phyloP scores from a whole-genome alignment of 495 filamentous ascomycete genomes.

The Viridothelium virens region DNA sequence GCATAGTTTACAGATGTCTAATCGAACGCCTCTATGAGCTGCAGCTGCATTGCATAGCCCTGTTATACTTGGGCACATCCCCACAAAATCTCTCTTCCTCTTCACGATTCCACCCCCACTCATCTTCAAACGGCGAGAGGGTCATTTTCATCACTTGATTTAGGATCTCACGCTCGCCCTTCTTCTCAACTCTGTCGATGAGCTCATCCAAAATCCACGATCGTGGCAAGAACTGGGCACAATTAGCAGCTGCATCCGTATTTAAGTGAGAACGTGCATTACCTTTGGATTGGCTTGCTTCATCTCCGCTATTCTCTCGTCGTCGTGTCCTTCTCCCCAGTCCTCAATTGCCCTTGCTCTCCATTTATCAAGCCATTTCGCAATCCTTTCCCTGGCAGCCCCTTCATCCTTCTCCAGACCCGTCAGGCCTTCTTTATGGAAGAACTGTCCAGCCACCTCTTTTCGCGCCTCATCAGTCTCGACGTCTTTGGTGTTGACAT shows the following conservation, averaged over 20 bases:
- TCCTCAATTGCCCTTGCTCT: constrained; percentile 58
- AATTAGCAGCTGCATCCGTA: background rate
- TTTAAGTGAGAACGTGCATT: constrained; percentile 14
- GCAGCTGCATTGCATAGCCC: constrained; percentile 89
- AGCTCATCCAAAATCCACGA: constrained; percentile 91
- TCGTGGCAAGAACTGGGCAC: constrained; percentile 61
- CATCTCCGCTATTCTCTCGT: constrained; percentile 62
- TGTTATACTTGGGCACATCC: constrained; percentile 69
- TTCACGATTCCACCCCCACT: constrained; percentile 59
- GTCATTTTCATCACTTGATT: constrained; percentile 68
- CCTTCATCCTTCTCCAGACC: constrained; percentile 49
- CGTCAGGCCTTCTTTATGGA: constrained; percentile 57
- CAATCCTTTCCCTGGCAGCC: constrained; percentile 55
- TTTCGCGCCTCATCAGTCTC: constrained; percentile 52
- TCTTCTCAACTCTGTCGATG: constrained; percentile 77
- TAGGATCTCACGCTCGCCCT: constrained; percentile 72
- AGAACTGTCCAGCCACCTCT: constrained; percentile 57
- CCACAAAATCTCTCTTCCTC: constrained; percentile 80
- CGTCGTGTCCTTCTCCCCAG: constrained; percentile 53
- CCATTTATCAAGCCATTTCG: constrained; percentile 71
- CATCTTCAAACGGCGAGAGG: constrained; percentile 72
- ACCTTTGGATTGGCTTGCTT: constrained; percentile 77
- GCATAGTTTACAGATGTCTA: background rate
- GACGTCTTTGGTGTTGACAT: constrained; percentile 49
- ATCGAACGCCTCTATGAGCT: constrained; percentile 34